Conservation (phyloP, 1,284 basidiomycete species). For the Ustilago esculenta region DNA sequence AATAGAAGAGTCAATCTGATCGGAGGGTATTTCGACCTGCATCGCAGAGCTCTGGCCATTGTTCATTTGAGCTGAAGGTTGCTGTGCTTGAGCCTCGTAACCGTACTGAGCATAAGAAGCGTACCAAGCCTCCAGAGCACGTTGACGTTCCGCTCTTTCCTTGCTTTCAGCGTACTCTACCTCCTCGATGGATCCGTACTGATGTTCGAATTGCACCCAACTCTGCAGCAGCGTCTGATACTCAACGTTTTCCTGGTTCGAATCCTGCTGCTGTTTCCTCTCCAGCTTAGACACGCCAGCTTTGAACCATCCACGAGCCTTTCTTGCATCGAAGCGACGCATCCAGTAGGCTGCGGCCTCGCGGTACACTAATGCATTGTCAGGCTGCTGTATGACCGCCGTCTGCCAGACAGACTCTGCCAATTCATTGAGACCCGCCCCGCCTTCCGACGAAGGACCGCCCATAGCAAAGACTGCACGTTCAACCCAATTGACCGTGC, state of each 20-base stretch:
- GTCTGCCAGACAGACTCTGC: conserved; percentile 59
- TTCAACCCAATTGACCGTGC: conserved; percentile 57
- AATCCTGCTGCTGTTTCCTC: conserved; percentile 12
- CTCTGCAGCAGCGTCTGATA: conserved; percentile 82
- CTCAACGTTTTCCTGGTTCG: conserved; percentile 1
- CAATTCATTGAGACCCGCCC: conserved; percentile 45
- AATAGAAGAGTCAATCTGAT: background rate
- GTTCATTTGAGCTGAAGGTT: background rate
- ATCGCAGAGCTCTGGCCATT: conserved; percentile 9
- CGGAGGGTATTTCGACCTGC: conserved; percentile 18
- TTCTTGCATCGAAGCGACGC: conserved; percentile 40
- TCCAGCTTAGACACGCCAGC: conserved; percentile 35
- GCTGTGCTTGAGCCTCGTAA: conserved; percentile 71
- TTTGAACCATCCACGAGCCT: conserved; percentile 54
- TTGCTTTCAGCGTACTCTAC: conserved; percentile 73
- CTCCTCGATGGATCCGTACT: conserved; percentile 78
- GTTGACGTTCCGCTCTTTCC: conserved; percentile 69
- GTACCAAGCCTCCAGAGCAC: conserved; percentile 69
- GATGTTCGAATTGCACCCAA: conserved; percentile 84
- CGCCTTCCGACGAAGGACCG: conserved; percentile 42
- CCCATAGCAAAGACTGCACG: conserved; percentile 42
- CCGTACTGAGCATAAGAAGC: conserved; percentile 66
- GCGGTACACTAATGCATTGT: conserved; percentile 43
- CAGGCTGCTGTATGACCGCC: conserved; percentile 42
- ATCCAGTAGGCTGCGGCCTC: conserved; percentile 53